phyloP scores from a whole-genome alignment of 352 stramenopile species.

The Phytophthora multivora region DNA sequence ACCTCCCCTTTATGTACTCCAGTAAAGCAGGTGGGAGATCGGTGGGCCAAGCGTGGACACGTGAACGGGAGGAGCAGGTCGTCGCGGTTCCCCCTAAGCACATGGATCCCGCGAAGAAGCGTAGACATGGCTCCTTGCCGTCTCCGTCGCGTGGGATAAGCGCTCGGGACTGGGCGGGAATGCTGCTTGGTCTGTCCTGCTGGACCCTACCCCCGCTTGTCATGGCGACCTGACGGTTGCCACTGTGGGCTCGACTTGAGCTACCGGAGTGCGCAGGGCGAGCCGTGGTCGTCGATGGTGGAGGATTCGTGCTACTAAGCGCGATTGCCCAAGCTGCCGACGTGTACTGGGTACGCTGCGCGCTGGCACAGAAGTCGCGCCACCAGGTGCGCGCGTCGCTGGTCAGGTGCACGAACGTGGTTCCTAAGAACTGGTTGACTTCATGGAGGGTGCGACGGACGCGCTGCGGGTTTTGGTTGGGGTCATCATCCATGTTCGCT shows the following conservation, averaged over 20 bases:
- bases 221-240: not conserved
- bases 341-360: not conserved
- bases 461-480: not conserved
- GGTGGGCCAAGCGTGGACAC: not conserved
- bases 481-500: not conserved
- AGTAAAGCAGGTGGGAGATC: not conserved
- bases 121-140: not conserved
- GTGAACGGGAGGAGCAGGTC: not conserved
- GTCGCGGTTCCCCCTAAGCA: not conserved
- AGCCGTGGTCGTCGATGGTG: too few relatives aligned
- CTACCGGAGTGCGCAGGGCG: too few relatives aligned
- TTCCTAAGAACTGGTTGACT: not conserved
- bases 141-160: not conserved
- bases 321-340: not conserved
- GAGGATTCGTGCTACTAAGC: not conserved
- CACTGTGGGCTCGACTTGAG: too few relatives aligned
- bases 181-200: not conserved
- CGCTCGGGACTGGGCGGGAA: not conserved
- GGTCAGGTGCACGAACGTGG: not conserved
- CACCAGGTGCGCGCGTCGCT: not conserved
- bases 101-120: not conserved
- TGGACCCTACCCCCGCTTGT: not conserved
- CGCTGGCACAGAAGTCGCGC: not conserved
- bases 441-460: not conserved
- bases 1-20: not conserved